A percentile compares a stretch with the other conserved stretches of the same genome.
phyloP scores from a whole-genome alignment of 2,329 filamentous ascomycete genomes.

The Pseudogymnoascus sp. region DNA sequence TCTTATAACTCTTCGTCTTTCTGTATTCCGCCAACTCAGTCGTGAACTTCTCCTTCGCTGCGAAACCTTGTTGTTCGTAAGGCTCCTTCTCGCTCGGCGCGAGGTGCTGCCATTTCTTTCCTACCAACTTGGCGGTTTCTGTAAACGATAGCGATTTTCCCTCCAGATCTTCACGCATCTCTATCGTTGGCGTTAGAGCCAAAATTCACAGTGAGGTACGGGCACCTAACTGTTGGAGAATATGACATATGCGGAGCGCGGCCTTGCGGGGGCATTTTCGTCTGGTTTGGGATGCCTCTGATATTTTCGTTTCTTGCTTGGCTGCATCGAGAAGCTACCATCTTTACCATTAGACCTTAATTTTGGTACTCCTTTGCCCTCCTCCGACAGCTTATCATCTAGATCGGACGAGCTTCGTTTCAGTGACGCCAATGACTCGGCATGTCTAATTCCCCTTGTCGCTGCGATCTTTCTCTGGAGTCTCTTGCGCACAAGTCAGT shows the following conservation, averaged over 20 bases:
- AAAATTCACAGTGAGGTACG: constrained; percentile 19
- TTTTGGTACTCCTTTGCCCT: constrained; percentile 43
- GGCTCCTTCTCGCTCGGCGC: constrained; percentile 55
- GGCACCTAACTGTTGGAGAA: constrained; percentile 69
- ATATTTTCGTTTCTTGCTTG: constrained; percentile 60
- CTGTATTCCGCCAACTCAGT: constrained; percentile 62
- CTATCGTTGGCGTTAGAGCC: constrained; percentile 33
- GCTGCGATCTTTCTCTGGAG: constrained; percentile 76
- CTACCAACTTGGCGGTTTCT: constrained; percentile 70
- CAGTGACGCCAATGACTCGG: constrained; percentile 28
- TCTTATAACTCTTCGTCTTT: constrained; percentile 57
- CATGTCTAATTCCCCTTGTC: constrained; percentile 48
- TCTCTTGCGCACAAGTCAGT: too few species aligned
- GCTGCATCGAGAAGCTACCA: constrained; percentile 34
- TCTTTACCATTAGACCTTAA: constrained; percentile 36
- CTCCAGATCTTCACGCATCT: constrained; percentile 65
- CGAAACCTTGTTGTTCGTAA: constrained; percentile 54
- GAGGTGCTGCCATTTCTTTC: constrained; percentile 68
- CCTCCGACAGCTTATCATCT: constrained; percentile 48
- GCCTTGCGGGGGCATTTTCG: constrained; percentile 69
- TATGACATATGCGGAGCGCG: constrained; percentile 77
- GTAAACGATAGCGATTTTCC: constrained; percentile 67
- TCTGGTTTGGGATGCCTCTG: constrained; percentile 72
- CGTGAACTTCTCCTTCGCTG: constrained; percentile 66
- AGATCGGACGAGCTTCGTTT: constrained; percentile 28